A percentile compares a stretch with the other conserved stretches of the same genome.
phyloP scores from a whole-genome alignment of 2,329 filamentous ascomycete species.

The Tolypocladium pustulatum region DNA sequence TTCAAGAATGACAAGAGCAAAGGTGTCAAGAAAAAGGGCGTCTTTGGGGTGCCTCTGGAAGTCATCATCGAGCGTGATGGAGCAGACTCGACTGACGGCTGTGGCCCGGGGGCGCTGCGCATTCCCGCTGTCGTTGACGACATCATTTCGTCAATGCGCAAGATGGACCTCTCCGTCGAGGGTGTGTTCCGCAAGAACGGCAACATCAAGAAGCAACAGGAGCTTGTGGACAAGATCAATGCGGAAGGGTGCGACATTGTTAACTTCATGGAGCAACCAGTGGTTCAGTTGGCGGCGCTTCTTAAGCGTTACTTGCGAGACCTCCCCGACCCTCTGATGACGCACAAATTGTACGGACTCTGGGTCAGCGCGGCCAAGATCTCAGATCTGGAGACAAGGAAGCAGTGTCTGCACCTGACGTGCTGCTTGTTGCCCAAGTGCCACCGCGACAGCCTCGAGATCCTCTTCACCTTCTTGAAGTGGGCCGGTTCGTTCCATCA shows the following conservation, averaged over 20 bases:
- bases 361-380: constrained; percentile 90
- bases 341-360: constrained; percentile 84
- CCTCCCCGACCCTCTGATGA: constrained; percentile 87
- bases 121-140: constrained; percentile 95
- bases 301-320: constrained; percentile 93
- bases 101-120: constrained; percentile 80
- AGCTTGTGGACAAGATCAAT: constrained; percentile 79
- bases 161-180: constrained; percentile 98
- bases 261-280: constrained; percentile 78
- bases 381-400: constrained; percentile 66
- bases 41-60: constrained; percentile 85
- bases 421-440: constrained; percentile 89
- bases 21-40: constrained; percentile 77
- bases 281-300: constrained; percentile 86
- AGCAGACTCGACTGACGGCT: constrained; percentile 93
- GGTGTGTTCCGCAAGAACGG: constrained; percentile 99
- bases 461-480: constrained; percentile 90
- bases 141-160: constrained; percentile 85
- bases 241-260: constrained; percentile 74
- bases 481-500: constrained; percentile 97
- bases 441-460: constrained; percentile 88
- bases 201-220: constrained; percentile 88
- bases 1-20: constrained; percentile 81
- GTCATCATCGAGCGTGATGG: constrained; percentile 85
- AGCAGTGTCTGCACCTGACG: constrained; percentile 77